Evolutionary conservation across 352 stramenopile species (phyloP).

Genomic region (Phytophthora pistaciae): DNA sequence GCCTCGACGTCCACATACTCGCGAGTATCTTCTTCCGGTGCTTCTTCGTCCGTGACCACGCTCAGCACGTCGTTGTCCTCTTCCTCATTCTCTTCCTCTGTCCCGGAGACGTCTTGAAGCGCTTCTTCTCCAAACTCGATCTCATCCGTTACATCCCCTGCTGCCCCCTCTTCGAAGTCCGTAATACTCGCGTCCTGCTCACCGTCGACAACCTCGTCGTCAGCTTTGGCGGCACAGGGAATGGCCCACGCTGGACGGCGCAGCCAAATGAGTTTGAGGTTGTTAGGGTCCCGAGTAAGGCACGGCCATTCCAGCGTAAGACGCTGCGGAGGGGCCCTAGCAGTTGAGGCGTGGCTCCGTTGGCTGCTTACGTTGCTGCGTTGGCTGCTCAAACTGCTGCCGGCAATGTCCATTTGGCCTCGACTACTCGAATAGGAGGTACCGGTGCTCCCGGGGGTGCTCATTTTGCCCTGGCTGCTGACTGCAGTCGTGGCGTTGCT

Average conservation of each 20-base stretch:
- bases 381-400: slow-evolving; percentile 13
- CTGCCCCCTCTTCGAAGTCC: slow-evolving; percentile 13
- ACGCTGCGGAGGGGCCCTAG: slow-evolving; percentile 12
- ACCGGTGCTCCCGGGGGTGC: slow-evolving; percentile 8
- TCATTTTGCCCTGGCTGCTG: slow-evolving; percentile 9
- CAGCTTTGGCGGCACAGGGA: not conserved
- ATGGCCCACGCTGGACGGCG: slow-evolving; percentile 17
- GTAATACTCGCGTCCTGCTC: not conserved
- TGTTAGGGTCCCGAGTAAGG: slow-evolving; percentile 25
- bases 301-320: slow-evolving; percentile 21
- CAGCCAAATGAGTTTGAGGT: slow-evolving; percentile 29
- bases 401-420: not conserved
- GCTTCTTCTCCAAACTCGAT: not conserved
- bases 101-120: not conserved
- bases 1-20: not conserved
- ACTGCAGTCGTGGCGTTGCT: slow-evolving; percentile 20
- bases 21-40: not conserved
- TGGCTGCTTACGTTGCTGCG: slow-evolving; percentile 8
- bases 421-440: slow-evolving; percentile 5
- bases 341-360: slow-evolving; percentile 2
- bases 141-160: not conserved
- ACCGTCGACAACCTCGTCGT: not conserved
- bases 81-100: not conserved
- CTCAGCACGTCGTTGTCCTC: not conserved
- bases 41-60: not conserved